Conservation (phyloP, 352 stramenopile species). For the Globisporangium barbulae region DNA sequence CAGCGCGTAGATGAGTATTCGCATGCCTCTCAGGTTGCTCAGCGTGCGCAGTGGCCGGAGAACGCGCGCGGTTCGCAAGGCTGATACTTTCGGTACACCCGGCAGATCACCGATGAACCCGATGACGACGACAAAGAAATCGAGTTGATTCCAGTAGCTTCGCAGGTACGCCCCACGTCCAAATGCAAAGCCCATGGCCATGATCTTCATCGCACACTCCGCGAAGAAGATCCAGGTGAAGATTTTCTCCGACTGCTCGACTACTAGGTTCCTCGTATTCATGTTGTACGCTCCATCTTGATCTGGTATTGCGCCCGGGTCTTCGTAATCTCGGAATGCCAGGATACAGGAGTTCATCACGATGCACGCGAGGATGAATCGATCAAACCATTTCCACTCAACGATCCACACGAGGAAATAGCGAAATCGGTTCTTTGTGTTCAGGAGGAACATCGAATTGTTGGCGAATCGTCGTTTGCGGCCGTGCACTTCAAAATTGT, state of each 20-base stretch:
- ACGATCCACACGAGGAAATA: slow-evolving; percentile 41
- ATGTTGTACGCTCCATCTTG: slow-evolving; percentile 17
- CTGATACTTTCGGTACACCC: slow-evolving; percentile 34
- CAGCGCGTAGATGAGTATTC: slow-evolving; percentile 53
- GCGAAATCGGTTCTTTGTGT: slow-evolving; percentile 30
- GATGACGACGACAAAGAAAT: slow-evolving; percentile 82
- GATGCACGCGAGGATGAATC: slow-evolving; percentile 72
- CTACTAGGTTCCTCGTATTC: slow-evolving; percentile 32
- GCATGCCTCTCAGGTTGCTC: slow-evolving; percentile 37
- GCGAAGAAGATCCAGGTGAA: slow-evolving; percentile 67
- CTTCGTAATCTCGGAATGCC: slow-evolving; percentile 52
- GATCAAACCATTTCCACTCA: slow-evolving; percentile 70
- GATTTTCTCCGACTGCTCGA: slow-evolving; percentile 35
- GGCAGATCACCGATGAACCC: slow-evolving; percentile 37
- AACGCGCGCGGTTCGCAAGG: slow-evolving; percentile 37
- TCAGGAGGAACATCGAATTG: slow-evolving; percentile 36
- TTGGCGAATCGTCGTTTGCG: slow-evolving; percentile 38
- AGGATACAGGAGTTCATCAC: slow-evolving; percentile 65
- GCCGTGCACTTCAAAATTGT: slow-evolving; percentile 47
- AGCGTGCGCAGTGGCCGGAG: slow-evolving; percentile 64
- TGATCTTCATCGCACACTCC: slow-evolving; percentile 79
- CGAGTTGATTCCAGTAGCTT: slow-evolving; percentile 81
- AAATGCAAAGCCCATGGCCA: slow-evolving; percentile 64
- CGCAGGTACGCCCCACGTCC: slow-evolving; percentile 58
- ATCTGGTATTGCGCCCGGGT: slow-evolving; percentile 32